Base-by-base conservation (phyloP, 2,329 filamentous ascomycete species). In the Tolypocladium nubicola region DNA sequence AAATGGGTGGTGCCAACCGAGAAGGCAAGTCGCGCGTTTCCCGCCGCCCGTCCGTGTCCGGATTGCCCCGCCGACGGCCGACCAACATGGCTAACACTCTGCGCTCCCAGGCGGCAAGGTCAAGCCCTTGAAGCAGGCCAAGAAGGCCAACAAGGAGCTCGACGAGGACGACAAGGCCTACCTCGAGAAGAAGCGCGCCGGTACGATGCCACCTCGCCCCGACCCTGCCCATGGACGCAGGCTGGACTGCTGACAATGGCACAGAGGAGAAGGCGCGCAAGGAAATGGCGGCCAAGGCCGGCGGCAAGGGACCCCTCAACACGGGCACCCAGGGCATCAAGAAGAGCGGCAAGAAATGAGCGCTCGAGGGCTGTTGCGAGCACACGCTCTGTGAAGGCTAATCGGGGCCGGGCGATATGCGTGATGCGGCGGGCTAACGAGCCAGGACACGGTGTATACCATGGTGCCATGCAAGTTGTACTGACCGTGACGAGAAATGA, bases 331-430 rank as follows among this genome's bases (percentile, higher is more conserved):
- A 95, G 76, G 91, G 90, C 61, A 96, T 97, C 79, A 97, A 97
- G 86, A 97, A 96, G 84, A 94, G 89, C 61, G 92, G 91, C 75
- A 96, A 97, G 88, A 96, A 97, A 86, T 96, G 81, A 76, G 66
- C 23, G 30, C 10, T 30, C 19, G 47, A 37, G 19, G 10, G 14
- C 9, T 52, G 47, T 33, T 35, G 30, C 47, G 47, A 33, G 16
- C 33, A 52, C 10, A 52, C 2, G 19, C 43, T 50, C 47, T 52
- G 14, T 33, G 16, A 21, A 41, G 52, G 38, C 38, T 5, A 19
- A 43, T 14, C 14, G 9, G 30, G 47, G 19, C 30, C 47, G n/a
- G 30, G 30, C 30, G 30, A 35, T 2, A 11, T 7, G 30, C 30
- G 47, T 8, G 47, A 50, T 21, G 45, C 45, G 16, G 45, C 50